phyloP scores from a whole-genome alignment of 768 basidiomycete species.

The Chiua virens region DNA sequence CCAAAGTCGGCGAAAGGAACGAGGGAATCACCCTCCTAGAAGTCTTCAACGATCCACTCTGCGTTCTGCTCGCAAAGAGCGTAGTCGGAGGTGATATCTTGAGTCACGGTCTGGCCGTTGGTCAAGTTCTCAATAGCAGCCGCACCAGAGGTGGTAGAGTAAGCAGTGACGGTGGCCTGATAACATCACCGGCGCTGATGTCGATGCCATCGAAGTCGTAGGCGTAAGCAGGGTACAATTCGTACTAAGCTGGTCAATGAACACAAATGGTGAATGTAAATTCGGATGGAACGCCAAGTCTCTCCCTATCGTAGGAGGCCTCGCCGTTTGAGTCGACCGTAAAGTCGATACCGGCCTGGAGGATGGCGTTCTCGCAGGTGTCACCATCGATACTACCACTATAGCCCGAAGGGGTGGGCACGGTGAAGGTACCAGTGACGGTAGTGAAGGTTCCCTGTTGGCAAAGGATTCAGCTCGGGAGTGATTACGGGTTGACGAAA shows the following conservation, averaged over 20 bases:
- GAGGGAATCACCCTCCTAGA: no score
- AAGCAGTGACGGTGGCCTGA: no score
- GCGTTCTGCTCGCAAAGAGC: conserved; percentile 1
- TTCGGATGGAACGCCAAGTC: no score
- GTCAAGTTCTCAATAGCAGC: no score
- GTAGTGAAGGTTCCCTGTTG: conserved; percentile 20
- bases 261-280: neutral
- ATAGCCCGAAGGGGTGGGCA: conserved; percentile 13
- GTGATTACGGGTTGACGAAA: neutral
- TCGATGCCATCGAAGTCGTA: no score
- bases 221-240: conserved; percentile 6
- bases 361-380: no score
- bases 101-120: no score
- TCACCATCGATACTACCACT: conserved; percentile 5
- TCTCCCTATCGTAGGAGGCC: conserved; percentile 1
- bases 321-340: conserved; percentile 1
- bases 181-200: no score
- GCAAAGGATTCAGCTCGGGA: neutral
- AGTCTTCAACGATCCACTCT: conserved; percentile 2
- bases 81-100: no score
- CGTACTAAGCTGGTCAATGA: conserved; percentile 1
- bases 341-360: no score
- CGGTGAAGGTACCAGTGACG: conserved; percentile 19
- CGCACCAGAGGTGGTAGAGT: no score
- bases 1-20: no score